Evolutionary conservation across 2,329 filamentous ascomycete species (phyloP), one percentile per base, ranked within the genome.

Genomic region (Cyphellophora europaea): DNA sequence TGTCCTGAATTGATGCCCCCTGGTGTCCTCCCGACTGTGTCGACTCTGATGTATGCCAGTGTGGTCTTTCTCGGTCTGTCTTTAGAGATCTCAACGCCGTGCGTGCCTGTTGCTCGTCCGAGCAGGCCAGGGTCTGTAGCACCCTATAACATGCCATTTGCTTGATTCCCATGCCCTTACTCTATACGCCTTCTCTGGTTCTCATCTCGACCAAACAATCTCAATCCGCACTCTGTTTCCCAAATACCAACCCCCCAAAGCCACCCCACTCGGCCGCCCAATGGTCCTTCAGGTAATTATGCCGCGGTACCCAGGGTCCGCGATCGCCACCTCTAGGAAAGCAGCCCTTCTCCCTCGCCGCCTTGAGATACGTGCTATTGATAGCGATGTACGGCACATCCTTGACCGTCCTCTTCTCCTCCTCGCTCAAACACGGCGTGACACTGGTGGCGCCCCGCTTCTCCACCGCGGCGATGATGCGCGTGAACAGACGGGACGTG

Each of bases 351-450:
- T 49, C 45, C 36, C 51, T 47, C 4, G 59, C 59, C 11, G 46
- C 45, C n/a, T 49, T 49, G 28, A 65, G 44, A 40, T 65, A 65
- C 6, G 58, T 63, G n/a, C 57, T 60, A 27, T 45, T 57, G 13
- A 65, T 48, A 19, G 58, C 59, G 27, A 64, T 37, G 21, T 62
- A 29, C 0, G 50, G 53, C 11, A 36, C 34, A 5, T 41, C 31
- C n/a, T 30, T 15, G 11, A 45, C 29, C 2, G 10, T 28, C 10
- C 42, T 40, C 11, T 37, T 38, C 11, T 15, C 21, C 15, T 18
- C 19, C 12, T 41, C 36, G 28, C 32, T 29, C 13, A 45, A 6
- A 2, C 37, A 34, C 3, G 45, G 40, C 5, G 38, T 36, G 29
- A 48, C 36, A 31, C 34, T 42, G 8, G 37, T 42, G 32, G 40